Conservation (phyloP, 1,139 yeast species). For the Scheffersomyces insectosa region DNA sequence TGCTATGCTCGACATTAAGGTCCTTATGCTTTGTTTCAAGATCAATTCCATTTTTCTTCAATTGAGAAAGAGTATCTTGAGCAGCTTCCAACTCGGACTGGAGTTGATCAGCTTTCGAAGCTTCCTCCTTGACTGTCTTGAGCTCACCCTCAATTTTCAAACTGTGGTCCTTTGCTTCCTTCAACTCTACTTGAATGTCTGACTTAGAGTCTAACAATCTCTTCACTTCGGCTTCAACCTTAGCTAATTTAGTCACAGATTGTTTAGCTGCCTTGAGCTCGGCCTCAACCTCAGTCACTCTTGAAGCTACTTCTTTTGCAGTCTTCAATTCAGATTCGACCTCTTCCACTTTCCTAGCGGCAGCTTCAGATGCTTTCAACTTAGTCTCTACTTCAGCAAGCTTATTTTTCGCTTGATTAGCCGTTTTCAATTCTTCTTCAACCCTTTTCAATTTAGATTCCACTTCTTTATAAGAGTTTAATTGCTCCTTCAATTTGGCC, state of each 20-base stretch:
- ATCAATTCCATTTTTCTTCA: not conserved
- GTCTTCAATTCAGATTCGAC: too few relatives aligned
- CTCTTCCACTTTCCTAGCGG: too few relatives aligned
- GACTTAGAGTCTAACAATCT: too few relatives aligned
- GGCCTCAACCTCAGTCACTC: too few relatives aligned
- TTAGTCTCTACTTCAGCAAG: too few relatives aligned
- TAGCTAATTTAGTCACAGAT: too few relatives aligned
- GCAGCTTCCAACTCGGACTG: not conserved
- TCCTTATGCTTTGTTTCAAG: slow-evolving; percentile 8
- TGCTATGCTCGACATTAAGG: slow-evolving; percentile 34
- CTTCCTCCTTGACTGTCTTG: not conserved
- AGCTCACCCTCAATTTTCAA: not conserved
- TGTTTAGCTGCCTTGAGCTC: not conserved
- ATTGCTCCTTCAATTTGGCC: not conserved
- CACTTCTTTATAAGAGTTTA: not conserved
- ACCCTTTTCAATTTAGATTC: slow-evolving; percentile 1
- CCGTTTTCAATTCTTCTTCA: slow-evolving; percentile 1
- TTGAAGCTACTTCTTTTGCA: too few relatives aligned
- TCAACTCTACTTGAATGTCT: not conserved
- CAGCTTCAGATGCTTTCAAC: too few relatives aligned
- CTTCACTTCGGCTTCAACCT: not conserved
- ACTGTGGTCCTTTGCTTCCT: not conserved
- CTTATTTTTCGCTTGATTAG: not conserved
- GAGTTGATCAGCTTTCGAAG: not conserved
- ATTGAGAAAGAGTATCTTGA: not conserved